These are phyloP conservation scores for Lyophyllum decastes DNA, from an alignment of 768 basidiomycete species.

Conservation along the genomic window DNA sequence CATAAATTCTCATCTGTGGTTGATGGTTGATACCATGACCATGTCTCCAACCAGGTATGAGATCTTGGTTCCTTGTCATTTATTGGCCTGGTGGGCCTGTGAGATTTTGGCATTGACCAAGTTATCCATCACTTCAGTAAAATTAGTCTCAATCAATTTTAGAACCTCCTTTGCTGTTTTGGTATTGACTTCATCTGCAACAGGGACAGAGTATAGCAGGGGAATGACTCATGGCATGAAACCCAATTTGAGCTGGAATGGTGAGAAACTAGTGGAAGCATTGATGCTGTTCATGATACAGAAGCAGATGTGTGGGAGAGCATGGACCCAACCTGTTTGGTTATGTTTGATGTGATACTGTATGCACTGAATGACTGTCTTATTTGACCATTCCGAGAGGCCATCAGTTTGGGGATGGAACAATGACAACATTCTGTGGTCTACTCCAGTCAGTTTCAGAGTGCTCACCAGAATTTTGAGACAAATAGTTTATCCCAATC, in stretches of 20 bases:
- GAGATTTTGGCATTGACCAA: background rate
- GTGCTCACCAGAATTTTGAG: background rate
- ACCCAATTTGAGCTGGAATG: background rate
- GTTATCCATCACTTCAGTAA: background rate
- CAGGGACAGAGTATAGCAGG: background rate
- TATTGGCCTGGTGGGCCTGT: background rate
- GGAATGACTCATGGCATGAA: background rate
- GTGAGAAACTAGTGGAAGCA: background rate
- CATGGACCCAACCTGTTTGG: background rate
- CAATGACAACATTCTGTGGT: background rate
- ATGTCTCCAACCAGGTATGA: background rate
- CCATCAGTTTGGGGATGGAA: background rate
- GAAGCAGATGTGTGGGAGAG: background rate
- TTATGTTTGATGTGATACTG: background rate
- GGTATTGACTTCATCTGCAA: background rate
- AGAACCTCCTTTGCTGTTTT: background rate
- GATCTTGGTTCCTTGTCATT: background rate
- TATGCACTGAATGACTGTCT: background rate
- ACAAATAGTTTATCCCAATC: no score
- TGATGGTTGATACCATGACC: background rate
- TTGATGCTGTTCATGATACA: background rate
- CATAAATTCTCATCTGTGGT: background rate
- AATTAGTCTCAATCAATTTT: background rate
- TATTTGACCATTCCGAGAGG: background rate
- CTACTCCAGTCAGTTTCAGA: background rate